Evolutionary conservation across 2,329 filamentous ascomycete species (phyloP).

Genomic region (Sclerotinia minor): DNA sequence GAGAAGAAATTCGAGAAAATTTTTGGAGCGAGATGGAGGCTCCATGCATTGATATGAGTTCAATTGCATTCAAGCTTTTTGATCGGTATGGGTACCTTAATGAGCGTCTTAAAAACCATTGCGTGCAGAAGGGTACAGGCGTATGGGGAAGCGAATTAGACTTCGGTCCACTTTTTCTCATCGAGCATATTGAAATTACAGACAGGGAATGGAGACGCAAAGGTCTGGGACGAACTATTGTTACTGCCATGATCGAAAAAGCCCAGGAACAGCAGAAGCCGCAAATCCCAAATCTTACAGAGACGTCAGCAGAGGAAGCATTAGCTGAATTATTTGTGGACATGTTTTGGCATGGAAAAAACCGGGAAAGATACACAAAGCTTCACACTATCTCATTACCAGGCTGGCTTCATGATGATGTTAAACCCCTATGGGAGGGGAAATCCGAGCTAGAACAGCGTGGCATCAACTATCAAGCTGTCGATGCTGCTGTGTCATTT

Average conservation of each 20-base stretch:
- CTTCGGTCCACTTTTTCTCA: slow-evolving; percentile 36
- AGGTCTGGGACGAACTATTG: background rate
- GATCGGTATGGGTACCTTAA: slow-evolving; percentile 45
- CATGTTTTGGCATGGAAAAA: background rate
- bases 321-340: background rate
- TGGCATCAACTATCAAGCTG: slow-evolving; percentile 23
- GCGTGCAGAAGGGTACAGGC: slow-evolving; percentile 37
- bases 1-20: slow-evolving; percentile 33
- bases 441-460: slow-evolving; percentile 31
- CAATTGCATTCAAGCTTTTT: slow-evolving; percentile 44
- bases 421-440: slow-evolving; percentile 33
- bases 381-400: slow-evolving; percentile 32
- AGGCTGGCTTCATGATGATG: slow-evolving; percentile 31
- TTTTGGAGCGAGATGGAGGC: slow-evolving; percentile 44
- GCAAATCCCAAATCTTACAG: too few relatives aligned
- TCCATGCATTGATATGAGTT: slow-evolving; percentile 36
- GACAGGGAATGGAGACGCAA: slow-evolving; percentile 9
- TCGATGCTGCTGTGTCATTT: slow-evolving; percentile 29
- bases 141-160: slow-evolving; percentile 41
- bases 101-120: slow-evolving; percentile 40
- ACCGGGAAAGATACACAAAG: slow-evolving; percentile 11
- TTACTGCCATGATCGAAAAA: background rate
- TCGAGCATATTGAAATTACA: slow-evolving; percentile 28
- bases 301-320: background rate
- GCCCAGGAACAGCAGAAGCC: background rate